A percentile compares a stretch with the other conserved stretches of the same genome.
Evolutionary conservation across 108 stramenopile species (phyloP).

Genomic region (Cyclostephanos tholiformis): DNA sequence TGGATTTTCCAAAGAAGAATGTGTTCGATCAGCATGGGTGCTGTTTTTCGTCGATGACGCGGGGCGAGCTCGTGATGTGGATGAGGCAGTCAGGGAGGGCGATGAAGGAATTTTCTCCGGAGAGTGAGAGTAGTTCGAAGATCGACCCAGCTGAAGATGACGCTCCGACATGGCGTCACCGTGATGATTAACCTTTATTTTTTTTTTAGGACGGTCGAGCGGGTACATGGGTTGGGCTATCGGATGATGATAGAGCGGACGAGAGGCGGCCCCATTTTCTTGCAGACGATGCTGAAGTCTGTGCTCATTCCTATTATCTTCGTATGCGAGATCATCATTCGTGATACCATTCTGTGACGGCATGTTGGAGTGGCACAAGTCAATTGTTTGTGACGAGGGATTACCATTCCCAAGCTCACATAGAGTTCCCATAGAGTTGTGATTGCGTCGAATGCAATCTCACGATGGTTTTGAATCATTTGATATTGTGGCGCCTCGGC

Average conservation of each 20-base stretch:
- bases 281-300: not conserved
- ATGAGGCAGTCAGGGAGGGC: not conserved
- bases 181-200: not conserved
- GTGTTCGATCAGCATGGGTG: not conserved
- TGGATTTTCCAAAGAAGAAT: slow-evolving; percentile 12
- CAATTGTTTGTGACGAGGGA: no score
- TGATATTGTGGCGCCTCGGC: not conserved
- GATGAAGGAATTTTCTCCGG: not conserved
- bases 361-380: not conserved
- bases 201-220: not conserved
- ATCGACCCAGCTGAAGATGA: not conserved
- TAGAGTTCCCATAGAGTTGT: no score
- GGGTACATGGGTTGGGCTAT: slow-evolving; percentile 4
- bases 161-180: not conserved
- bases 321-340: not conserved
- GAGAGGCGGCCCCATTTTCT: not conserved
- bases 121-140: not conserved
- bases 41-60: not conserved
- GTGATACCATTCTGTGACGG: not conserved
- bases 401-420: no score
- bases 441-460: no score
- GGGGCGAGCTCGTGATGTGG: not conserved
- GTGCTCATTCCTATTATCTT: not conserved
- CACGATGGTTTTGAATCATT: not conserved
- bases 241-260: not conserved